A percentile compares a stretch with the other conserved stretches of the same genome.
Conservation (phyloP, 805 yeast genomes). For the Cyberlindnera xishuangbannaensis region DNA sequence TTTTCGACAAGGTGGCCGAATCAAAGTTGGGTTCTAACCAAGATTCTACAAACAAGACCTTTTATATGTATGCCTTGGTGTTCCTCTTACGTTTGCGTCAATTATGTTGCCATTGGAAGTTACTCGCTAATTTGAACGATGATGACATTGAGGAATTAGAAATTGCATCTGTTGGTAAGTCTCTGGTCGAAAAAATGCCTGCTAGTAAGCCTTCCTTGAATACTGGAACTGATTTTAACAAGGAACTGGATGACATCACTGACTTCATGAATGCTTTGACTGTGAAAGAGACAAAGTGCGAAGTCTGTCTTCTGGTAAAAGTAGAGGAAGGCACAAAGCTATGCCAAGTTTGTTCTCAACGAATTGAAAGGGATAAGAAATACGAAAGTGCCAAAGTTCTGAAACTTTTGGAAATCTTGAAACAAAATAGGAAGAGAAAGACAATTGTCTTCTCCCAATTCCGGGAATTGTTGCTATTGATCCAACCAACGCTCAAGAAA, state of each 20-base stretch:
- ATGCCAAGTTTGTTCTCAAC: slow-evolving; percentile 14
- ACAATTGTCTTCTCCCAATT: slow-evolving; percentile 43
- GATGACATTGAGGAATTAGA: slow-evolving; percentile 14
- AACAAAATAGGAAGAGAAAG: slow-evolving; percentile 29
- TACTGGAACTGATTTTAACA: slow-evolving; percentile 8
- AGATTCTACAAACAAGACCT: slow-evolving; percentile 4
- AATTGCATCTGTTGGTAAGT: too few species aligned
- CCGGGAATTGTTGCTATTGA: slow-evolving; percentile 28
- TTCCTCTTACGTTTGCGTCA: slow-evolving; percentile 33
- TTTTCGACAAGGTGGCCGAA: slow-evolving; percentile 7
- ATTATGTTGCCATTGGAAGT: slow-evolving; percentile 31
- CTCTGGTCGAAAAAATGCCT: too few species aligned
- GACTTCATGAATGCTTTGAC: slow-evolving; percentile 19
- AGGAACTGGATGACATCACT: slow-evolving; percentile 19
- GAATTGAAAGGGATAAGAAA: slow-evolving; percentile 13
- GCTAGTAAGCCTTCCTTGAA: slow-evolving; percentile 13
- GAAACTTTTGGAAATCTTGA: slow-evolving; percentile 29
- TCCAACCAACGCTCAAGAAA: slow-evolving; percentile 26
- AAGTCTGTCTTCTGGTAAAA: slow-evolving; percentile 16
- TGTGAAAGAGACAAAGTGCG: slow-evolving; percentile 22
- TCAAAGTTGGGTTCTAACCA: slow-evolving; percentile 11
- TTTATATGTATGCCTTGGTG: slow-evolving; percentile 25
- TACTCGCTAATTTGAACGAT: slow-evolving; percentile 11
- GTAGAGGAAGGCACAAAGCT: slow-evolving; percentile 10
- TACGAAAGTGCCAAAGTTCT: slow-evolving; percentile 31